Evolutionary conservation across 169 alveolate genomes (phyloP).

Genomic region (Cystoisospora suis): DNA sequence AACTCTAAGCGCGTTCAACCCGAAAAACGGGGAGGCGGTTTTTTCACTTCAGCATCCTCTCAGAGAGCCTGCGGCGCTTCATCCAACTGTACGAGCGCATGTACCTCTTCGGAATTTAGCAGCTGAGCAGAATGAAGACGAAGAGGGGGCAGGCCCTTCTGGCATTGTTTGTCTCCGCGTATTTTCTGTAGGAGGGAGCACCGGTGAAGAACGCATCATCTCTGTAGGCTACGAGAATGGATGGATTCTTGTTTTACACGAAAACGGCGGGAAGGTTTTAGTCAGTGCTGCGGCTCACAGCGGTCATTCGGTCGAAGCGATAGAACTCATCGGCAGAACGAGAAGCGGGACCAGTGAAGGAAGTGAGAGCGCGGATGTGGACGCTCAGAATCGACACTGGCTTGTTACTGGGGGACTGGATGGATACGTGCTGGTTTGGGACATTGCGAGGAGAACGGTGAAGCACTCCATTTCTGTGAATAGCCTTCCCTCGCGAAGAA

Average conservation of each 20-base stretch:
- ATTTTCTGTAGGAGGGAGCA: too few relatives aligned
- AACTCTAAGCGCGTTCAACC: background rate
- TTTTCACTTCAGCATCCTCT: background rate
- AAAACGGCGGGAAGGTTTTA: background rate
- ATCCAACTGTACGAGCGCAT: too few relatives aligned
- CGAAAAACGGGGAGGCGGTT: conserved; percentile 3
- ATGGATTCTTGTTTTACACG: background rate
- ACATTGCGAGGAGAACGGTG: background rate
- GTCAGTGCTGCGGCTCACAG: background rate
- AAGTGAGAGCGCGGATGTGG: background rate
- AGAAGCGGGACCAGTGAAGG: background rate
- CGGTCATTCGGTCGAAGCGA: background rate
- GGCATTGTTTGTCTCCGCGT: too few relatives aligned
- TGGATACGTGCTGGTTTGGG: conserved; percentile 1
- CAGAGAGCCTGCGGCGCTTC: background rate
- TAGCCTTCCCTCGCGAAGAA: too few relatives aligned
- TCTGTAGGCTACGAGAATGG: conserved; percentile 26
- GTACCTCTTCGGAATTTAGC: too few relatives aligned
- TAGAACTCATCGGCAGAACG: background rate
- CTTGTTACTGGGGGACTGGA: conserved; percentile 13
- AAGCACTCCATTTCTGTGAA: too few relatives aligned
- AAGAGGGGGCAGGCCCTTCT: too few relatives aligned
- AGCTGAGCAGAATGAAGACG: too few relatives aligned
- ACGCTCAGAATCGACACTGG: background rate
- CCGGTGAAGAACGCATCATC: conserved; percentile 12